These are phyloP conservation scores for Penicillium janthinellum DNA, from an alignment of 2,329 filamentous ascomycete genomes.

Conservation along the genomic window DNA sequence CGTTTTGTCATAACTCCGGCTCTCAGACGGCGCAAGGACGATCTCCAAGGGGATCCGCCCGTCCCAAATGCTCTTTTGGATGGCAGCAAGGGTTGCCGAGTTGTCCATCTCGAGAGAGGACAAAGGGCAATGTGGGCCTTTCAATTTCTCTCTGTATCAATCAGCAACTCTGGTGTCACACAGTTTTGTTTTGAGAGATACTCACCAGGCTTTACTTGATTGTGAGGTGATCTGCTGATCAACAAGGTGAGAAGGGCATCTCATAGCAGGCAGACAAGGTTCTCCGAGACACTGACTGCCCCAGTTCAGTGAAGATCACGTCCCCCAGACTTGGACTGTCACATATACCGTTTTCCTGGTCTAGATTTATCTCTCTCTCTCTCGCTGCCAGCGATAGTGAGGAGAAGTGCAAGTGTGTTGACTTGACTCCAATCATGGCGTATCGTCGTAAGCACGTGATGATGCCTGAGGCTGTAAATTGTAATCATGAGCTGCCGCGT, in stretches of 20 bases:
- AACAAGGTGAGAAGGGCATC: slow-evolving; percentile 3
- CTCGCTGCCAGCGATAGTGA: not conserved
- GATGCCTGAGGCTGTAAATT: slow-evolving; percentile 9
- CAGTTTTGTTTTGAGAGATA: not conserved
- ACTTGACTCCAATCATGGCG: not conserved
- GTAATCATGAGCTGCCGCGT: not conserved
- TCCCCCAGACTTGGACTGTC: not conserved
- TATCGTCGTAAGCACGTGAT: slow-evolving; percentile 11
- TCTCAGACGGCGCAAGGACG: slow-evolving; percentile 59
- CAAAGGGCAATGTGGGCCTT: not conserved
- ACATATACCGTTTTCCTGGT: not conserved
- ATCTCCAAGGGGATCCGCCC: slow-evolving; percentile 64
- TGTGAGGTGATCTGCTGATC: slow-evolving; percentile 5
- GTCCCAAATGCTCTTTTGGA: slow-evolving; percentile 57
- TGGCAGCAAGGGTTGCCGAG: slow-evolving; percentile 31
- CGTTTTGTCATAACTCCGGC: slow-evolving; percentile 60
- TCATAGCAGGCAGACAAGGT: slow-evolving; percentile 2
- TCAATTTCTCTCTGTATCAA: not conserved
- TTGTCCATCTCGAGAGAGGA: slow-evolving; percentile 28
- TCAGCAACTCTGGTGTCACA: not conserved
- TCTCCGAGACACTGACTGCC: slow-evolving; percentile 9
- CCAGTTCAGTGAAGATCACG: slow-evolving; percentile 10
- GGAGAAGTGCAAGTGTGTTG: not conserved
- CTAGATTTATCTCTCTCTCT: not conserved
- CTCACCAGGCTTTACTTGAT: not conserved